phyloP scores from a whole-genome alignment of 371 early-diverging fungal species.

The Circinella minor region DNA sequence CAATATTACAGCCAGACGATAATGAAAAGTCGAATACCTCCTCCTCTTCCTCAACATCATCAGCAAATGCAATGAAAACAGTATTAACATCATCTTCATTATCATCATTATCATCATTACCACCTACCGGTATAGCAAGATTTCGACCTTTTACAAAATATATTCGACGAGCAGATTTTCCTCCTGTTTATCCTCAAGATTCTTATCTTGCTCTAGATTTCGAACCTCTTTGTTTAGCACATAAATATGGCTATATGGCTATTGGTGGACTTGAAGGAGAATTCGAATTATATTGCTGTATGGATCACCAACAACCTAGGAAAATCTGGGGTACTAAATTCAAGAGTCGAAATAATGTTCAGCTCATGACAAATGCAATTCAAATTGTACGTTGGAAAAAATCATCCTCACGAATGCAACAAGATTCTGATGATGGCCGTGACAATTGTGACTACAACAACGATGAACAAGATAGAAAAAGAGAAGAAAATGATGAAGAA shows the following conservation, averaged over 20 bases:
- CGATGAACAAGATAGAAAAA: no score
- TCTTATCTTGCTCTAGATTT: slow-evolving; percentile 38
- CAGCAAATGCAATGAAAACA: no score
- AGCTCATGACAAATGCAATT: slow-evolving; percentile 57
- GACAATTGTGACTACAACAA: no score
- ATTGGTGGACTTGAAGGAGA: slow-evolving; percentile 56
- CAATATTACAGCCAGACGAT: not conserved
- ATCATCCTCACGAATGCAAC: not conserved
- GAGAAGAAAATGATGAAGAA: slow-evolving; percentile 11
- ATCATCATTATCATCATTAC: slow-evolving; percentile 9
- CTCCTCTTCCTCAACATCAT: not conserved
- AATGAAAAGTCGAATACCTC: not conserved
- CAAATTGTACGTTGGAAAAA: slow-evolving; percentile 60
- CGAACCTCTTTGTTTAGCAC: slow-evolving; percentile 55
- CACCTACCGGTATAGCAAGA: slow-evolving; percentile 21
- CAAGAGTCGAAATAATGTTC: slow-evolving; percentile 41
- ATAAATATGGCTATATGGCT: slow-evolving; percentile 61
- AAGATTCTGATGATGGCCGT: not conserved
- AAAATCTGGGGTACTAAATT: slow-evolving; percentile 50
- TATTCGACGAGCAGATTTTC: slow-evolving; percentile 41
- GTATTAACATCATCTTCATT: not conserved
- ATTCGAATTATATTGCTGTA: slow-evolving; percentile 56
- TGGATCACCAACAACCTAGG: slow-evolving; percentile 27
- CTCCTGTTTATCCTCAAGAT: slow-evolving; percentile 29
- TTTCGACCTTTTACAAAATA: slow-evolving; percentile 52